Conservation (phyloP, 306 rosid species). For the Echinosophora koreensis region DNA sequence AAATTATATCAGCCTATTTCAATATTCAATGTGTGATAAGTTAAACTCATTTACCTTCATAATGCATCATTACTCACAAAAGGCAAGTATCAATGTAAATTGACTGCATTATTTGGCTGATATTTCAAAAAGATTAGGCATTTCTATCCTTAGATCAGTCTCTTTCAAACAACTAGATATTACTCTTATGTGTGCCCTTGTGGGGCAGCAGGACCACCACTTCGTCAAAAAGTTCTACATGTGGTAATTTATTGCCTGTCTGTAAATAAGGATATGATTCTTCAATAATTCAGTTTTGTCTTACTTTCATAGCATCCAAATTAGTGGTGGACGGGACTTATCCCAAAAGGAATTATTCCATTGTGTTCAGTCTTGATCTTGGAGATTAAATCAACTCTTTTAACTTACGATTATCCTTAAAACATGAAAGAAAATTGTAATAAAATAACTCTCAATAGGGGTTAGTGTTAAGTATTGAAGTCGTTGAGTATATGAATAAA, state of each 20-base stretch:
- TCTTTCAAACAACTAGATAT: slow-evolving; percentile 22
- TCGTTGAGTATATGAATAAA: too few species aligned
- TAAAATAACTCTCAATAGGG: too few species aligned
- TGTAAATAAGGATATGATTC: not conserved
- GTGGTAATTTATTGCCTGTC: not conserved
- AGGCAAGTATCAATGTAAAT: not conserved
- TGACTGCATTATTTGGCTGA: not conserved
- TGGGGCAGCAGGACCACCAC: slow-evolving; percentile 31
- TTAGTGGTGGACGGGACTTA: too few species aligned
- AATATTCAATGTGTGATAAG: not conserved
- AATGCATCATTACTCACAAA: not conserved
- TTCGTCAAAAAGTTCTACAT: slow-evolving; percentile 7
- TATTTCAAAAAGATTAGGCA: not conserved
- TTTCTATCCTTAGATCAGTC: not conserved
- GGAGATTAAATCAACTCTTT: not conserved
- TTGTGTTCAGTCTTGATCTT: slow-evolving; percentile 34
- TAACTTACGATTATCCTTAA: not conserved
- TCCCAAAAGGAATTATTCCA: slow-evolving; percentile 14
- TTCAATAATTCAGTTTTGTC: slow-evolving; percentile 35
- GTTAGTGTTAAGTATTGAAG: too few species aligned
- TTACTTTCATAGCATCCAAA: not conserved
- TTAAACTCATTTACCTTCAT: slow-evolving; percentile 25
- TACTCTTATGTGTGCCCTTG: not conserved
- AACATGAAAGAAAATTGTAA: too few species aligned
- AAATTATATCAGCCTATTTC: slow-evolving; percentile 71